Base-by-base conservation (phyloP, 2,329 filamentous ascomycete species). In the Pseudomassariella vexata region DNA sequence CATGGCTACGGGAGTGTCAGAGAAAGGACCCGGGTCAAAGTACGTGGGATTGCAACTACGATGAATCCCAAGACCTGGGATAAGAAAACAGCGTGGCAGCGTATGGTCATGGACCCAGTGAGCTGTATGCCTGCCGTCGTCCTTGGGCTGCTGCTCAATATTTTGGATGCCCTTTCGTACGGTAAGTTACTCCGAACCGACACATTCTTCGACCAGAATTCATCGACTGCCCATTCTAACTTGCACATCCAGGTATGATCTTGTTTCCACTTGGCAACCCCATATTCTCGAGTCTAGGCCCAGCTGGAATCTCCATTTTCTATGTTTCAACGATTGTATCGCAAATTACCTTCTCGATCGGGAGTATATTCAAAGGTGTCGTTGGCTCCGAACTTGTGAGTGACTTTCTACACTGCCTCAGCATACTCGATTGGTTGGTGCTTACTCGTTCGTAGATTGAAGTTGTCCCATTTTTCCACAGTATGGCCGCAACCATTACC, bases 401-500 rank as follows among this genome's bases (percentile, higher is more conserved):
- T 58, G n/a, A n/a, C 9, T 19, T 35, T 14, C 21, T 15, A 12
- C 2, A 11, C 10, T 19, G 8, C 11, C 24, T 24, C 6, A 14
- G 14, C 20, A 32, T 35, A n/a, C n/a, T n/a, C n/a, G n/a, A n/a
- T n/a, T 9, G 15, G 31, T 28, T 11, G 22, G 4, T 27, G 24
- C 45, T 49, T 17, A 52, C 30, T 9, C n/a, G 37, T 22, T 11
- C 16, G n/a, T 40, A 82, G 76, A 98, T 96, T 45, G 92, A 98
- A 62, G 90, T 96, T 1, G 90, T 98, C 1, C 92, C 90, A 0
- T 98, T 98, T 63, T 96, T 98, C 56, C 92, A 98, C 62, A 94
- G 90, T 50, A 98, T 98, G 90, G 89, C 92, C 1, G 79, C 82
- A 41, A 90, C 83, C 19, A 95, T 96, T 52, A 79, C 92, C 44